A percentile compares a stretch with the other conserved stretches of the same genome.
Evolutionary conservation across 1,284 basidiomycete genomes (phyloP).

Genomic region (Leccinum fuscescens): DNA sequence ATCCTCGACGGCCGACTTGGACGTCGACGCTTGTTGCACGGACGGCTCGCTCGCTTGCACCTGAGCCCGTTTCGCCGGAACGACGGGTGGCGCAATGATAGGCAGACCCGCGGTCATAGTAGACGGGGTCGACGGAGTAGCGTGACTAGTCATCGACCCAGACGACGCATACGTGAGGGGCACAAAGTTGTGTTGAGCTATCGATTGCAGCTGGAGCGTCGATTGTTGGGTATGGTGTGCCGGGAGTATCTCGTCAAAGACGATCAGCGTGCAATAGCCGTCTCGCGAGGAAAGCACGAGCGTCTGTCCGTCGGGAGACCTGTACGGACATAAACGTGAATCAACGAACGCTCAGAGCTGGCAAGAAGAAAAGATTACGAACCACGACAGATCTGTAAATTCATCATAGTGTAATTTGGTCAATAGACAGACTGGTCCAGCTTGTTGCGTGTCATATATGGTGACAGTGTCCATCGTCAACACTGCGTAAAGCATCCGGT

Average conservation of each 20-base stretch:
- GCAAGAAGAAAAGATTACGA: conserved; percentile 32
- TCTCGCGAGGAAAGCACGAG: conserved; percentile 91
- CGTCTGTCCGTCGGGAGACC: conserved; percentile 94
- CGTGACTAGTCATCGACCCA: conserved; percentile 14
- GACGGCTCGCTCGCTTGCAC: conserved; percentile 43
- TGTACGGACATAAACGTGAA: conserved; percentile 32
- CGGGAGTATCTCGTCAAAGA: conserved; percentile 87
- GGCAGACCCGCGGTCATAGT: conserved; percentile 38
- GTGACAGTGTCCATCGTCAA: conserved; percentile 95
- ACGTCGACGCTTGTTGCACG: conserved; percentile 49
- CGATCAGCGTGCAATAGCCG: conserved; percentile 94
- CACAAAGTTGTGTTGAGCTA: conserved; percentile 78
- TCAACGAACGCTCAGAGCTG: conserved; percentile 3
- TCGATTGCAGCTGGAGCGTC: conserved; percentile 80
- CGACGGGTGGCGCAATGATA: conserved; percentile 41
- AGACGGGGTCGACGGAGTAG: conserved; percentile 40
- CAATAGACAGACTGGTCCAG: conserved; percentile 88
- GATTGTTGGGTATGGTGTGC: conserved; percentile 87
- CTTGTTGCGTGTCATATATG: conserved; percentile 97
- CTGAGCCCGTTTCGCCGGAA: conserved; percentile 46
- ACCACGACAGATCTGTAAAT: conserved; percentile 97
- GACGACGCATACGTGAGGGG: conserved; percentile 46
- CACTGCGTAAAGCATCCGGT: conserved; percentile 94
- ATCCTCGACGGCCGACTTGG: conserved; percentile 22
- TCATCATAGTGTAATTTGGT: conserved; percentile 97